These are phyloP conservation scores for Peltaster fructicola DNA, from an alignment of 2,329 filamentous ascomycete genomes.

Conservation along the genomic window DNA sequence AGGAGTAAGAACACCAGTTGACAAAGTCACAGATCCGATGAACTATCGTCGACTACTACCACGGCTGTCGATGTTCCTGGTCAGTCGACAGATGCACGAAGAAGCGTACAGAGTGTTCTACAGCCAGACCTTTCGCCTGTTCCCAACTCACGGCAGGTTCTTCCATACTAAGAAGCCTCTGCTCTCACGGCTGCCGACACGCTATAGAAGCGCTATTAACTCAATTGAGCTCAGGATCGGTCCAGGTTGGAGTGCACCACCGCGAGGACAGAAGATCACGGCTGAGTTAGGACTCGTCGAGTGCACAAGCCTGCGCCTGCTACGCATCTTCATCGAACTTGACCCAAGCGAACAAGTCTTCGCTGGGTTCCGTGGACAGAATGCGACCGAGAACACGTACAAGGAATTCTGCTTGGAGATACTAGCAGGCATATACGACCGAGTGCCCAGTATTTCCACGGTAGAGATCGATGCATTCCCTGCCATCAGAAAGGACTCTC, in stretches of 20 bases:
- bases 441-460: conserved; percentile 36
- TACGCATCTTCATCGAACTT: conserved; percentile 54
- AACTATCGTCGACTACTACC: conserved; percentile 46
- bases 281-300: conserved; percentile 44
- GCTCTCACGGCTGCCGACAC: conserved; percentile 44
- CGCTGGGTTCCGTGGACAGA: conserved; percentile 40
- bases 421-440: conserved; percentile 37
- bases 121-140: conserved; percentile 46
- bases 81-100: conserved; percentile 40
- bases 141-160: conserved; percentile 46
- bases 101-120: conserved; percentile 53
- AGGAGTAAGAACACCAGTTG: neutral
- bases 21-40: conserved; percentile 29
- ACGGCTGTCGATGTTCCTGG: conserved; percentile 40
- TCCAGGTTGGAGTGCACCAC: conserved; percentile 54
- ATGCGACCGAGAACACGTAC: conserved; percentile 47
- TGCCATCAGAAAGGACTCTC: conserved; percentile 46
- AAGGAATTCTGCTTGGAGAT: conserved; percentile 46
- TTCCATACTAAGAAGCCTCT: conserved; percentile 60
- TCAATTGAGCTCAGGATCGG: conserved; percentile 54
- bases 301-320: conserved; percentile 38
- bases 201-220: conserved; percentile 42
- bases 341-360: conserved; percentile 50
- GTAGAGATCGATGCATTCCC: conserved; percentile 55
- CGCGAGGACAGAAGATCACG: conserved; percentile 52